These are phyloP conservation scores for Ensete ventricosum DNA, from an alignment of 176 grass and related monocot genomes.

Conservation along the genomic window DNA sequence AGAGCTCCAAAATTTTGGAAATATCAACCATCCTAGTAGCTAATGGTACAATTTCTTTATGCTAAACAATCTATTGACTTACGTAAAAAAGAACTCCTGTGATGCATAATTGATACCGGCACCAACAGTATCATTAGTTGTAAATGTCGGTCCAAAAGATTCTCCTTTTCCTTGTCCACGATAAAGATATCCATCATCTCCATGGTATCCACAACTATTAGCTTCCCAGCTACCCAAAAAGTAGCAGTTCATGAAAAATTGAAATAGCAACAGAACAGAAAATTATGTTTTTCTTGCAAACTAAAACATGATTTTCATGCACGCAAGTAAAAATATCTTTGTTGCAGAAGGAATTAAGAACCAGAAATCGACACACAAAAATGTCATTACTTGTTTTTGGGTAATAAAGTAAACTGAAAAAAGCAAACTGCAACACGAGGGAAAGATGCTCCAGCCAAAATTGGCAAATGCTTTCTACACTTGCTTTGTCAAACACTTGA, in stretches of 20 bases:
- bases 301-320: constrained; percentile 5
- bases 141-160: constrained; percentile 85
- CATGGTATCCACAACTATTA: constrained; percentile 90
- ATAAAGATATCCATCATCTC: constrained; percentile 77
- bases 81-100: constrained; percentile 93
- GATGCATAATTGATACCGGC: constrained; percentile 81
- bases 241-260: constrained; percentile 8
- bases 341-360: too few relatives aligned
- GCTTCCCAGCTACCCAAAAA: constrained; percentile 62
- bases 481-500: too few relatives aligned
- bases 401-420: too few relatives aligned
- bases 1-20: background rate
- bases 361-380: too few relatives aligned
- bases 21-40: background rate
- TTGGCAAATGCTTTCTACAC: too few relatives aligned
- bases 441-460: too few relatives aligned
- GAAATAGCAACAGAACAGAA: constrained; percentile 4
- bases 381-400: too few relatives aligned
- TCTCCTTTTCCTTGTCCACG: constrained; percentile 45
- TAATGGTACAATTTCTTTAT: background rate
- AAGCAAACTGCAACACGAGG: too few relatives aligned
- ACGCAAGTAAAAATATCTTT: background rate
- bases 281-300: background rate
- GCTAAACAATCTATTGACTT: constrained; percentile 22
- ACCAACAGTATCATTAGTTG: constrained; percentile 71